These are phyloP conservation scores for Clavispora fructus DNA, from an alignment of 805 yeast genomes.

Conservation along the genomic window DNA sequence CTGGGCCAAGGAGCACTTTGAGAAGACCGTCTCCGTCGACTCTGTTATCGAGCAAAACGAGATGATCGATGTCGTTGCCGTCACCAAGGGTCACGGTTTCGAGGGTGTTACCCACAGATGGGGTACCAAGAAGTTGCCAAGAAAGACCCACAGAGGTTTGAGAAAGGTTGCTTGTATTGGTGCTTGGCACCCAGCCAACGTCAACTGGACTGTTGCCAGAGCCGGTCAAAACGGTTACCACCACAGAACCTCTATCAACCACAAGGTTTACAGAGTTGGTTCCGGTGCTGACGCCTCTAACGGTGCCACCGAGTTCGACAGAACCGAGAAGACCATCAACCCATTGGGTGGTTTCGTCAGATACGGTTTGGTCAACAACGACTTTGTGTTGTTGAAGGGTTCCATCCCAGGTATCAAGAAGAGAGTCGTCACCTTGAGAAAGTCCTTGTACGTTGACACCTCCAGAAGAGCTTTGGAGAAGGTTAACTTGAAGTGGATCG, in stretches of 20 bases:
- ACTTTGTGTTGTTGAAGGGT: constrained; percentile 96
- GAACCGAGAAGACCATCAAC: constrained; percentile 99
- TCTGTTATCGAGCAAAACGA: constrained; percentile 98
- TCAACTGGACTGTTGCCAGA: constrained; percentile 99
- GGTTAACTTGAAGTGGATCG: constrained; percentile 98
- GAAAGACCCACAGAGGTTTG: constrained; percentile 99
- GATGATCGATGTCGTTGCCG: constrained; percentile 97
- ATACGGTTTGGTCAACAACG: constrained; percentile 97
- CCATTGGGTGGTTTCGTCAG: constrained; percentile 99
- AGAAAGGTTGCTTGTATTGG: constrained; percentile 99
- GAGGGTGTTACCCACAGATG: constrained; percentile 99
- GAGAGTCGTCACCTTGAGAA: constrained; percentile 99
- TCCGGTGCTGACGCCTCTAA: constrained; percentile 89
- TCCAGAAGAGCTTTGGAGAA: constrained; percentile 96
- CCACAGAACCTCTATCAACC: constrained; percentile 99
- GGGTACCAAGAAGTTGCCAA: constrained; percentile 99
- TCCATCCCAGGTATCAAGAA: constrained; percentile 99
- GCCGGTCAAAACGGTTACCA: constrained; percentile 99
- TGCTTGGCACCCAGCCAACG: constrained; percentile 99
- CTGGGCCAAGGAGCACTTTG: constrained; percentile 98
- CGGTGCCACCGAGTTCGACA: constrained; percentile 97
- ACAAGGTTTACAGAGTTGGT: constrained; percentile 99
- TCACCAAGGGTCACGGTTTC: constrained; percentile 99
- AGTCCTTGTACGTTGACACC: constrained; percentile 95
- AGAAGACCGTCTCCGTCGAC: constrained; percentile 95